Evolutionary conservation across 1,139 yeast genomes (phyloP).

Genomic region (Kazachstania sp.): DNA sequence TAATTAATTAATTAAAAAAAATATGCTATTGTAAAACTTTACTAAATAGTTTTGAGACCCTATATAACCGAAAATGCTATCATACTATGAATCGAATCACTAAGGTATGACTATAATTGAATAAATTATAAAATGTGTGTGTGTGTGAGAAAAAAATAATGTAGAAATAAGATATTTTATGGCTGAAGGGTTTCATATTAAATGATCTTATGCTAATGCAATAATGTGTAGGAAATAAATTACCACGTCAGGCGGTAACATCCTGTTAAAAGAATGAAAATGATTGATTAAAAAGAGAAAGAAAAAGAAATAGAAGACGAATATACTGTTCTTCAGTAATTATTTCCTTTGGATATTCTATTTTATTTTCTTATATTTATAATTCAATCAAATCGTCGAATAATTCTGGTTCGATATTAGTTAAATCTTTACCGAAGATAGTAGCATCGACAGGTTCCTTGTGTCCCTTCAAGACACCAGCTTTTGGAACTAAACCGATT

Average conservation of each 20-base stretch:
- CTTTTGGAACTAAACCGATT: conserved; percentile 60
- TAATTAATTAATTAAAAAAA: background rate
- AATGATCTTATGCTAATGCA: background rate
- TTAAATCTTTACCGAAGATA: conserved; percentile 53
- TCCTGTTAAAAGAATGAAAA: no score
- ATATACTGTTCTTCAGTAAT: background rate
- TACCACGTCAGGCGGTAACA: no score
- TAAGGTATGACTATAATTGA: background rate
- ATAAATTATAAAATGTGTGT: background rate
- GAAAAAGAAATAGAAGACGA: background rate
- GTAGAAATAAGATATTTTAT: background rate
- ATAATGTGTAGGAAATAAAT: background rate
- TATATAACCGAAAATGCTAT: background rate
- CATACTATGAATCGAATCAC: conserved; percentile 2
- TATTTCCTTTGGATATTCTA: background rate
- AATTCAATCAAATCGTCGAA: conserved; percentile 7
- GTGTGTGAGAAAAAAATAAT: background rate
- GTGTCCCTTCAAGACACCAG: conserved; percentile 55
- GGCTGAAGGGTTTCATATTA: background rate
- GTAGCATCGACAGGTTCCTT: conserved; percentile 58
- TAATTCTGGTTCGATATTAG: conserved; percentile 21
- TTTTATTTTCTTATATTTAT: no score
- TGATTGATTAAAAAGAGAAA: no score
- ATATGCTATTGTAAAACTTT: conserved; percentile 3
- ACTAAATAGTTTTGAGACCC: conserved; percentile 3